phyloP scores from a whole-genome alignment of 2,329 filamentous ascomycete genomes.

The Aureobasidium sp. region DNA sequence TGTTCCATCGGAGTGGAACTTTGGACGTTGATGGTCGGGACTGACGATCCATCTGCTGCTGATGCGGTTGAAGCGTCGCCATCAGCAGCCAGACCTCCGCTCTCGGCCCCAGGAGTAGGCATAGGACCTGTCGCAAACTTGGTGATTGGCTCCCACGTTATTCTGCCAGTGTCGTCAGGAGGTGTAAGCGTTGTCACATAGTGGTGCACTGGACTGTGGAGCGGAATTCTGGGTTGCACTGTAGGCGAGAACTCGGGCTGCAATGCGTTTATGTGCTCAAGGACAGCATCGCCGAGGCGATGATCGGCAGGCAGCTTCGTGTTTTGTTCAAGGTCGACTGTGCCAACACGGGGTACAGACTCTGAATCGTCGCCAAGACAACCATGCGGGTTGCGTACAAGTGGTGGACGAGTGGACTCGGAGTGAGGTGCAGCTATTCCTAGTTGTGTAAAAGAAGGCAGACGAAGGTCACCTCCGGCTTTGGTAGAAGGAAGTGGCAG shows the following conservation, averaged over 20 bases:
- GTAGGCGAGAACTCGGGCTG: neutral
- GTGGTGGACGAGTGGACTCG: conserved; percentile 27
- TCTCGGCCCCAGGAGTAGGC: conserved; percentile 37
- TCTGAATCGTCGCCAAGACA: conserved; percentile 10
- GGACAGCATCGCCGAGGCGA: conserved; percentile 17
- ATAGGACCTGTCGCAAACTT: conserved; percentile 31
- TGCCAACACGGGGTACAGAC: neutral
- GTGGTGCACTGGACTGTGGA: conserved; percentile 27
- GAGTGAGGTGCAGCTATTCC: conserved; percentile 45
- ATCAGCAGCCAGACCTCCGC: conserved; percentile 14
- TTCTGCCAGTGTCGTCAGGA: conserved; percentile 36
- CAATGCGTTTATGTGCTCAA: neutral
- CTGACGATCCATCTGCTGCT: neutral
- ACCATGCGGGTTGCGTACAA: conserved; percentile 9
- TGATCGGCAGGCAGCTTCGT: conserved; percentile 17
- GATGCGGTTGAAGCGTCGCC: conserved; percentile 11
- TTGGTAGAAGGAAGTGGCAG: conserved; percentile 20
- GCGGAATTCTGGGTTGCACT: conserved; percentile 19
- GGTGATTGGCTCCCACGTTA: conserved; percentile 34
- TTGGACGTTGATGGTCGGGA: conserved; percentile 12
- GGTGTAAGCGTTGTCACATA: conserved; percentile 40
- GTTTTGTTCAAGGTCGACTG: conserved; percentile 2
- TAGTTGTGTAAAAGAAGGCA: conserved; percentile 48
- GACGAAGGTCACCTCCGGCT: conserved; percentile 37
- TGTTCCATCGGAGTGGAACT: neutral